phyloP scores from a whole-genome alignment of 257 asterid species.

The Marsdenia floribunda region DNA sequence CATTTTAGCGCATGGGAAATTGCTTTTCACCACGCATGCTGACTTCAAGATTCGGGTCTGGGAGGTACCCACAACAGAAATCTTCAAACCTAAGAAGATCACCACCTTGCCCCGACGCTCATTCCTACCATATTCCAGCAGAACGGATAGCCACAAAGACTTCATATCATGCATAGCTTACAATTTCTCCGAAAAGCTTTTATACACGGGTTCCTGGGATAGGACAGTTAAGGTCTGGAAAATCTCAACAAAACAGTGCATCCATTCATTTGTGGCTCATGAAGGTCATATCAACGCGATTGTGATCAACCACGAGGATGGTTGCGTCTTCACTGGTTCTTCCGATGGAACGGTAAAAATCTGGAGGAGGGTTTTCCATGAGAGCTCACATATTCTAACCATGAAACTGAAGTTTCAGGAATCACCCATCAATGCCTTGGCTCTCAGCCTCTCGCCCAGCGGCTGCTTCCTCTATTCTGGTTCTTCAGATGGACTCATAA shows the following conservation, averaged over 20 bases:
- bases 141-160: slow-evolving; percentile 29
- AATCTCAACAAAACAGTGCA: slow-evolving; percentile 34
- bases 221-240: slow-evolving; percentile 64
- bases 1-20: slow-evolving; percentile 39
- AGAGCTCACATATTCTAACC: slow-evolving; percentile 55
- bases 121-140: slow-evolving; percentile 28
- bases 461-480: slow-evolving; percentile 56
- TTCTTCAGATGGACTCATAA: slow-evolving; percentile 66
- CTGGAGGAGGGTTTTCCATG: slow-evolving; percentile 53
- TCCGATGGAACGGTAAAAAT: slow-evolving; percentile 63
- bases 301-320: slow-evolving; percentile 49
- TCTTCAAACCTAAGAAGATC: slow-evolving; percentile 35
- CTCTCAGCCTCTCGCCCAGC: slow-evolving; percentile 21
- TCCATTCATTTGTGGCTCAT: slow-evolving; percentile 61
- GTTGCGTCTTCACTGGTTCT: slow-evolving; percentile 62
- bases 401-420: slow-evolving; percentile 59
- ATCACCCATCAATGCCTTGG: slow-evolving; percentile 60
- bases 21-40: slow-evolving; percentile 52
- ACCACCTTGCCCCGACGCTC: slow-evolving; percentile 45
- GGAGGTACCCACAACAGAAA: slow-evolving; percentile 36
- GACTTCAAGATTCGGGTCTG: slow-evolving; percentile 55
- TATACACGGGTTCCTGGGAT: slow-evolving; percentile 69
- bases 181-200: slow-evolving; percentile 39
- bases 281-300: slow-evolving; percentile 54
- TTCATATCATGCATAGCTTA: slow-evolving; percentile 50